Evolutionary conservation across 1,139 yeast genomes (phyloP), one percentile per base, ranked within the genome.

Genomic region (Lodderomyces orthopsilosis): DNA sequence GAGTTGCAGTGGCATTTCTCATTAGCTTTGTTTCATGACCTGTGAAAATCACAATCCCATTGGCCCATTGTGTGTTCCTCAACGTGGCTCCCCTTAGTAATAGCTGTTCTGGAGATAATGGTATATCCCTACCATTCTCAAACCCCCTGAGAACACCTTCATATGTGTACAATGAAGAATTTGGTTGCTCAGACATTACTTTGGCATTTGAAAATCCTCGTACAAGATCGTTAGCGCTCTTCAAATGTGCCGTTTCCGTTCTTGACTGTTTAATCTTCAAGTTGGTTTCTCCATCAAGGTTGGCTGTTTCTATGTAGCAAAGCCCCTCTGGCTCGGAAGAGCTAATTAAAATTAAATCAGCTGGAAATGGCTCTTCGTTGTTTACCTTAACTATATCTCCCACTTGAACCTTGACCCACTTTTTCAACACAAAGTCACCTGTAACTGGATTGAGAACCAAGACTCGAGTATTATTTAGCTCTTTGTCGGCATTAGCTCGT

Each of bases 1-100:
- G 98, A 1, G 99, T 85, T 2, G 98, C 97, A 2, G 98, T 91
- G 12, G 99, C 98, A 67, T 94, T 94, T 59, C 98, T 81, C 98
- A 94, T 93, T 51, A 94, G 75, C 59, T 94, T 94, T 0, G 99
- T 93, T 66, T 94, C 98, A 62, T 94, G 98, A 22, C 98, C 99
- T 0, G 99, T 94, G 61, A 93, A 94, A 1, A 93, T 81, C 2
- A 88, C 97, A 38, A 90, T 75, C 23, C 98, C 98, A 55, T 89
- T 90, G 38, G 94, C 81, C 97, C 97, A 94, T 40, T 84, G 89
- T 0, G 98, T 94, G 57, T 94, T 94, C 63, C 97, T 77, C 51
- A 94, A 73, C 5, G 95, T 89, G 9, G 99, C 98, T 48, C 99
- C 99, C 69, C 99, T 79, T 46, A 94, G 71, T 39, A 94, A 70